Evolutionary conservation across 176 grass and related monocot species (phyloP), one percentile per base, ranked within the genome.

Genomic region (Hordeum marinum): DNA sequence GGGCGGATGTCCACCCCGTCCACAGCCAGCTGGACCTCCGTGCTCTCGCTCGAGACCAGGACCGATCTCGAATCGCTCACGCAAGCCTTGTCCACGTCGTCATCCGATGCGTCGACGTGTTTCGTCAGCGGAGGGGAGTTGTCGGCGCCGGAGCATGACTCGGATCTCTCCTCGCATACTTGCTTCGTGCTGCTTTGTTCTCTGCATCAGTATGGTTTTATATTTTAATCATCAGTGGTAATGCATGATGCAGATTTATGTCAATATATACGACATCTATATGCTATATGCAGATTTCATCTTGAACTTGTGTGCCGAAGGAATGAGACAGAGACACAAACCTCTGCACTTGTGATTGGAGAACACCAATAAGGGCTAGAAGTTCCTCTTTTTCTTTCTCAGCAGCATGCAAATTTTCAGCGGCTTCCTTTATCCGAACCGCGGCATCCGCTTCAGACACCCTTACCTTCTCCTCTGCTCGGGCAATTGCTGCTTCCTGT

Each of bases 41-140:
- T 90, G 13, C 84, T 81, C 1, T 74, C 63, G 17, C 27, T 87
- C 11, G 96, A 88, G 68, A 94, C 94, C 55, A 87, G 68, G 75
- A 94, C 84, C 17, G 78, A 83, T 68, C 90, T 90, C 3, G 93
- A 89, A 69, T 94, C 93, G 20, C 85, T 92, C 69, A 95, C 90
- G 65, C 96, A 98, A 25, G 91, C 96, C 80, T 98, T 95, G 81
- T 98, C 96, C 31, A 98, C 93, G 64, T 98, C 85, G n/a, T 95
- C 93, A 46, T 98, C 93, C 13, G 89, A 88, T 55, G 87, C 86
- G 58, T 98, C 91, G 1, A 98, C 91, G 2, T 95, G 96, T 85
- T 94, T 98, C 52, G 96, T 98, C 27, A 95, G 71, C 23, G 90
- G 95, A 81, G 85, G 93, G 5, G 93, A 86, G 64, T 83, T 81